Conservation (phyloP, 2,329 filamentous ascomycete species). For the Tetracladium maxilliforme region DNA sequence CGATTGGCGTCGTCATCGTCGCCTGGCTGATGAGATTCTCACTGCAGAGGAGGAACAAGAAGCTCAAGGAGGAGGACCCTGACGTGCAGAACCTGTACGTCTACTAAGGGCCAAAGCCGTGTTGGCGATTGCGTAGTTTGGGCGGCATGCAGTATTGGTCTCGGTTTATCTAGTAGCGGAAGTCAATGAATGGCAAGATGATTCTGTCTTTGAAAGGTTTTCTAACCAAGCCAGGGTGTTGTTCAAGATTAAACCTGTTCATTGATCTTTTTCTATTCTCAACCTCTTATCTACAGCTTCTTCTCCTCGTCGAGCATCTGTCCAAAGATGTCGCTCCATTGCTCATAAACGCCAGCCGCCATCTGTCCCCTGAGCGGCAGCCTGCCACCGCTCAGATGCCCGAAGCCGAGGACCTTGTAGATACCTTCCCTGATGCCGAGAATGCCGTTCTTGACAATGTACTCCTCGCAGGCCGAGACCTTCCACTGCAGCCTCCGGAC, state of each 20-base stretch:
- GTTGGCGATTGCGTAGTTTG: no score
- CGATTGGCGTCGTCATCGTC: constrained; percentile 43
- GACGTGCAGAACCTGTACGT: no score
- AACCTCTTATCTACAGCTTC: constrained; percentile 1
- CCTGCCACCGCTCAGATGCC: constrained; percentile 41
- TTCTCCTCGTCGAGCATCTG: constrained; percentile 27
- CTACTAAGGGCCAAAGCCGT: no score
- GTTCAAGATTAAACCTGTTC: no score
- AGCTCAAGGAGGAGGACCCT: constrained; percentile 11
- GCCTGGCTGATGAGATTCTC: constrained; percentile 29
- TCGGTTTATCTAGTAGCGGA: no score
- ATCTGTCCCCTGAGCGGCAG: constrained; percentile 43
- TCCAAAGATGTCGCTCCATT: constrained; percentile 26
- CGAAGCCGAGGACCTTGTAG: constrained; percentile 40
- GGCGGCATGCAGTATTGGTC: no score
- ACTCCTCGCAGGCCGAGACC: constrained; percentile 45
- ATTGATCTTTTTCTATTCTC: neutral
- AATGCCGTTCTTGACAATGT: constrained; percentile 42
- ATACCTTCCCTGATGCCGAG: constrained; percentile 53
- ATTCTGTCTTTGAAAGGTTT: no score
- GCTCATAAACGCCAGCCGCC: constrained; percentile 35
- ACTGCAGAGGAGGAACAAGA: constrained; percentile 18
- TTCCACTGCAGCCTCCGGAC: constrained; percentile 42
- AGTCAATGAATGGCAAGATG: no score
- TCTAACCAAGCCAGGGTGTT: no score